Evolutionary conservation across 202 grass and related monocot genomes (phyloP).

Genomic region (Carex arenaria): DNA sequence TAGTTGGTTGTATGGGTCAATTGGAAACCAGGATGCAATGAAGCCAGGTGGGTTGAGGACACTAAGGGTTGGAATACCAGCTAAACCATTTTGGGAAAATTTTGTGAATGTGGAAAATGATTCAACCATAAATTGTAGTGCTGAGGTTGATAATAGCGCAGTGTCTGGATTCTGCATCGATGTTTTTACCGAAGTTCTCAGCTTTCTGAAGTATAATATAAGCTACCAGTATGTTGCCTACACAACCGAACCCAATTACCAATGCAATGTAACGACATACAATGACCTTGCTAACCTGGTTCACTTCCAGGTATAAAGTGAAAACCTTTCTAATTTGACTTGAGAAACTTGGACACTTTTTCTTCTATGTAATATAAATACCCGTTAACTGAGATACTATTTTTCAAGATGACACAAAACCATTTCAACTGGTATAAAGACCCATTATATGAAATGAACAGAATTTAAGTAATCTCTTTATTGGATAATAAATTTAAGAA

Average conservation of each 20-base stretch:
- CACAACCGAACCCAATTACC: background rate
- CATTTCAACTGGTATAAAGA: background rate
- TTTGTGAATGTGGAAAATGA: background rate
- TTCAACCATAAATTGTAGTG: background rate
- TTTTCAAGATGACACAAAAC: background rate
- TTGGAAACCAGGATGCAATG: too few relatives aligned
- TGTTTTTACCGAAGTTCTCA: background rate
- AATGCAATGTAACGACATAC: background rate
- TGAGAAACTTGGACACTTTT: background rate
- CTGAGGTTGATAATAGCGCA: background rate
- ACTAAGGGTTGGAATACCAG: conserved; percentile 7
- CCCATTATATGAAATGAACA: background rate
- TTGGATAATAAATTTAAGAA: background rate
- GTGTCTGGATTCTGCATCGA: conserved; percentile 6
- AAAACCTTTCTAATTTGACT: background rate
- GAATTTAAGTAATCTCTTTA: background rate
- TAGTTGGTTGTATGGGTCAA: background rate
- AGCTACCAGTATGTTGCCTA: conserved; percentile 7
- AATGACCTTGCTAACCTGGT: conserved; percentile 17
- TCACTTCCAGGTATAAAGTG: conserved; percentile 1
- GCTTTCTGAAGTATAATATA: background rate
- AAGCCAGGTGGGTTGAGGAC: background rate
- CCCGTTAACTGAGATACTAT: background rate
- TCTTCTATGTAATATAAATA: background rate
- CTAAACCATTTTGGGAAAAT: background rate